A percentile compares a stretch with the other conserved stretches of the same genome.
Conservation (phyloP, 768 basidiomycete species). For the Harrya chromipes region DNA sequence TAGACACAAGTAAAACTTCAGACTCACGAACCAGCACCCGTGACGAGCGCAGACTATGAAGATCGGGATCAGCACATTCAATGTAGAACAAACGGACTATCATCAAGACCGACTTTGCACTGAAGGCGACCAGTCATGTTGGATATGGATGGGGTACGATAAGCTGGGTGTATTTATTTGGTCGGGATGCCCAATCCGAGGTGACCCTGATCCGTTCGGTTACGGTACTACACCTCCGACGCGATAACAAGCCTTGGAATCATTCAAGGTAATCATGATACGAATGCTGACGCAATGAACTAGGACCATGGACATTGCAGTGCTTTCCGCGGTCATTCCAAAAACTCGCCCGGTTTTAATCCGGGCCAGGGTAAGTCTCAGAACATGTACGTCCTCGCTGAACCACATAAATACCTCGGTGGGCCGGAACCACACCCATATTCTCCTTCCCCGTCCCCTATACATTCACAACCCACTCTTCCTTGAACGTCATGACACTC, state of each 20-base stretch:
- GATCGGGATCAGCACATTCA: slow-evolving; percentile 11
- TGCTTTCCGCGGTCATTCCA: neutral
- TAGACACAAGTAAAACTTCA: neutral
- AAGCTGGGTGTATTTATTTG: slow-evolving; percentile 6
- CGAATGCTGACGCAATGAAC: too few relatives aligned
- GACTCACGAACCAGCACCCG: slow-evolving; percentile 85
- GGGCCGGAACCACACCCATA: neutral
- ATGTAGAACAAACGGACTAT: neutral
- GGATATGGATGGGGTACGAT: slow-evolving; percentile 1
- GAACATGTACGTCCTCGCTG: neutral
- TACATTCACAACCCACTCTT: slow-evolving; percentile 3
- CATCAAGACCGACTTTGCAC: slow-evolving; percentile 48
- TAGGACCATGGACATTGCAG: too few relatives aligned
- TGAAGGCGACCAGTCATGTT: slow-evolving; percentile 66
- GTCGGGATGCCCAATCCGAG: neutral
- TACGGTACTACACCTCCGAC: too few relatives aligned
- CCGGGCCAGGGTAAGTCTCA: slow-evolving; percentile 17
- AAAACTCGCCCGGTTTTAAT: slow-evolving; percentile 18
- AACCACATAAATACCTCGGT: slow-evolving; percentile 23
- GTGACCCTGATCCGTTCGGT: too few relatives aligned
- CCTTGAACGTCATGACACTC: slow-evolving; percentile 21
- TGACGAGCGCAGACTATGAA: slow-evolving; percentile 69
- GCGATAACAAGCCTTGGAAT: too few relatives aligned
- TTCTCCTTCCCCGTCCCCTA: neutral
- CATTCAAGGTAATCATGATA: too few relatives aligned